Conservation (phyloP, 495 filamentous ascomycete species). For the Hypoxylon perforatum region DNA sequence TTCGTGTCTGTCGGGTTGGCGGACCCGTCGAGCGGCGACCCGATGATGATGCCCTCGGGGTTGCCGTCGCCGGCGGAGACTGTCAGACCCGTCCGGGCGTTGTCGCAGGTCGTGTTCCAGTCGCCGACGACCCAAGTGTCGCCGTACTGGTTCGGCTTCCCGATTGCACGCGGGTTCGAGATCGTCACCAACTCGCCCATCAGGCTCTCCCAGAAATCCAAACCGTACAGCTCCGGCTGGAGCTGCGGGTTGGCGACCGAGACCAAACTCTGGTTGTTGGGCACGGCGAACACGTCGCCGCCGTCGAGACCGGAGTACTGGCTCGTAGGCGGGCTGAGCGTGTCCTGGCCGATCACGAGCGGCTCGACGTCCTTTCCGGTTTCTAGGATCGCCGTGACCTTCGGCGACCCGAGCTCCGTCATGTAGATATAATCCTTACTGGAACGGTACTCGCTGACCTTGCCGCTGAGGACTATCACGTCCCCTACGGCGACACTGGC, state of each 20-base stretch:
- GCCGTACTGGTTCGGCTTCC: constrained; percentile 66
- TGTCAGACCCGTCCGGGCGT: constrained; percentile 66
- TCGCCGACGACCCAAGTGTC: constrained; percentile 71
- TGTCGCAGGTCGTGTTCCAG: constrained; percentile 64
- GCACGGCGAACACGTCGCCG: constrained; percentile 64
- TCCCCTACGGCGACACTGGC: constrained; percentile 64
- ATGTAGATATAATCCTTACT: constrained; percentile 62
- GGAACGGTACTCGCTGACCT: constrained; percentile 66
- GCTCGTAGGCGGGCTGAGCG: constrained; percentile 60
- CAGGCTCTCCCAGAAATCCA: constrained; percentile 75
- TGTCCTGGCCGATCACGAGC: constrained; percentile 64
- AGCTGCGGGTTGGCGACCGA: constrained; percentile 65
- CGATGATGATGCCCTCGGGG: constrained; percentile 70
- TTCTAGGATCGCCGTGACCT: constrained; percentile 57
- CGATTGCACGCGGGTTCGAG: constrained; percentile 57
- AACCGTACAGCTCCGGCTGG: constrained; percentile 63
- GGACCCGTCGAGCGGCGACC: constrained; percentile 67
- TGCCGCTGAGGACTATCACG: constrained; percentile 64
- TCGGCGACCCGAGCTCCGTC: constrained; percentile 64
- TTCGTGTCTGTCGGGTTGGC: constrained; percentile 63
- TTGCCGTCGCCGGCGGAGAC: constrained; percentile 64
- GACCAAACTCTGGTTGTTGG: constrained; percentile 63
- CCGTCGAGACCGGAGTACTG: constrained; percentile 64
- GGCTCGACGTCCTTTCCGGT: constrained; percentile 59
- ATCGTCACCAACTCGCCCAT: constrained; percentile 68